phyloP scores from a whole-genome alignment of 768 basidiomycete species.

The Hemileccinum impolitum region DNA sequence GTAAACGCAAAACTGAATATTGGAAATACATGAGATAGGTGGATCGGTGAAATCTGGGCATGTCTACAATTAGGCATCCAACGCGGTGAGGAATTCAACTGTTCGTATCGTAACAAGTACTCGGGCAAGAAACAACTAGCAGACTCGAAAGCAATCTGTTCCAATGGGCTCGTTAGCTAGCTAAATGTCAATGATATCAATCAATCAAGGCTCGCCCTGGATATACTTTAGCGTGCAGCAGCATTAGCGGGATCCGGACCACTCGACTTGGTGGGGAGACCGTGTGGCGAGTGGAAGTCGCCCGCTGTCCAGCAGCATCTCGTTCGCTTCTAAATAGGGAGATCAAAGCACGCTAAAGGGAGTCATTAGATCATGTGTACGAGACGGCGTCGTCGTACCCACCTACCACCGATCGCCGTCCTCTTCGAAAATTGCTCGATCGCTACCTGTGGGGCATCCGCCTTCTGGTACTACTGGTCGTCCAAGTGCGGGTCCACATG shows the following conservation, averaged over 20 bases:
- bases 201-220: not conserved
- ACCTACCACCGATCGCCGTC: slow-evolving; percentile 13
- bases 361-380: slow-evolving; percentile 7
- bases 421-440: slow-evolving; percentile 4
- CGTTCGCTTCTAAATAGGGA: slow-evolving; percentile 9
- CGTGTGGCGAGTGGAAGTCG: not conserved
- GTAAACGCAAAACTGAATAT: not conserved
- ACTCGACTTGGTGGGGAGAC: no score
- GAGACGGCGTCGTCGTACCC: slow-evolving; percentile 1
- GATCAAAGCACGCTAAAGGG: slow-evolving; percentile 2
- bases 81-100: not conserved
- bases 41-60: not conserved
- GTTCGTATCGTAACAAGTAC: not conserved
- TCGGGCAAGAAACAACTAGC: no score
- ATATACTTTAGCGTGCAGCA: slow-evolving; percentile 4
- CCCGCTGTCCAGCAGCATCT: not conserved
- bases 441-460: slow-evolving; percentile 10
- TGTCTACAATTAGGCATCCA: not conserved
- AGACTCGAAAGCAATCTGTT: not conserved
- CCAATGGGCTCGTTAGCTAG: not conserved
- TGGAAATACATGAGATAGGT: slow-evolving; percentile 10
- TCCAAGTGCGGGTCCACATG: slow-evolving; percentile 1
- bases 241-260: not conserved
- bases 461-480: slow-evolving; percentile 9
- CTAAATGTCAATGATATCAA: slow-evolving; percentile 13